phyloP scores from a whole-genome alignment of 73 alveolate species.

The Paramecium sonneborni region DNA sequence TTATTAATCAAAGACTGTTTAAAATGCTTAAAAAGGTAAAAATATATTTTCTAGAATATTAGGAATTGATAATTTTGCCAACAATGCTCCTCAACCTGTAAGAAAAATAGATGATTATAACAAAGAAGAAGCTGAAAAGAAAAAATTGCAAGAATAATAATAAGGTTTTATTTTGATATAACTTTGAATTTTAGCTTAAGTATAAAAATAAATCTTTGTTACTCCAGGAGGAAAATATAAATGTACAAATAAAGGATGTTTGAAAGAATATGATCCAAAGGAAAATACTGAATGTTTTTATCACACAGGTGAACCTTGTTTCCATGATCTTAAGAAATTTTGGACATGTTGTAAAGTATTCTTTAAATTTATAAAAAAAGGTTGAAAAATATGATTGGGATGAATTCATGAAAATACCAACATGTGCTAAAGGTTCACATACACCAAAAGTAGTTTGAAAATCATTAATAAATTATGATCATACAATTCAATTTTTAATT shows the following conservation, averaged over 20 bases:
- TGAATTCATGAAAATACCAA: conserved; percentile 96
- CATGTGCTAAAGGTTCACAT: conserved; percentile 95
- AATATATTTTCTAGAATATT: background rate
- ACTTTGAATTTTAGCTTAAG: background rate
- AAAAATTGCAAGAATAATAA: background rate
- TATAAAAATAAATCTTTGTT: conserved; percentile 45
- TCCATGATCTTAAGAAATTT: conserved; percentile 96
- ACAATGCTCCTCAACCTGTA: background rate
- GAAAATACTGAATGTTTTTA: conserved; percentile 85
- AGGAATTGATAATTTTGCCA: conserved; percentile 33
- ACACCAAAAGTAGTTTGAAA: conserved; percentile 57
- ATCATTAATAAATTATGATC: background rate
- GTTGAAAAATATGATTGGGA: conserved; percentile 99
- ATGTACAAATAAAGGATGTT: conserved; percentile 93
- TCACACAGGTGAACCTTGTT: conserved; percentile 96
- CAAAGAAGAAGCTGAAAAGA: conserved; percentile 57
- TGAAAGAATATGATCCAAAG: conserved; percentile 87
- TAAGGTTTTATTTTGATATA: background rate
- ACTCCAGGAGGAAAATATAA: conserved; percentile 68
- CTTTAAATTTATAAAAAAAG: conserved; percentile 53
- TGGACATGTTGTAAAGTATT: conserved; percentile 96
- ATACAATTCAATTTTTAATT: background rate
- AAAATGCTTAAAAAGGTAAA: conserved; percentile 60
- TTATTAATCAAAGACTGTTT: conserved; percentile 56
- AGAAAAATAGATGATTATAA: conserved; percentile 60